Evolutionary conservation across 169 alveolate genomes (phyloP).

Genomic region (Plasmodium gonderi): DNA sequence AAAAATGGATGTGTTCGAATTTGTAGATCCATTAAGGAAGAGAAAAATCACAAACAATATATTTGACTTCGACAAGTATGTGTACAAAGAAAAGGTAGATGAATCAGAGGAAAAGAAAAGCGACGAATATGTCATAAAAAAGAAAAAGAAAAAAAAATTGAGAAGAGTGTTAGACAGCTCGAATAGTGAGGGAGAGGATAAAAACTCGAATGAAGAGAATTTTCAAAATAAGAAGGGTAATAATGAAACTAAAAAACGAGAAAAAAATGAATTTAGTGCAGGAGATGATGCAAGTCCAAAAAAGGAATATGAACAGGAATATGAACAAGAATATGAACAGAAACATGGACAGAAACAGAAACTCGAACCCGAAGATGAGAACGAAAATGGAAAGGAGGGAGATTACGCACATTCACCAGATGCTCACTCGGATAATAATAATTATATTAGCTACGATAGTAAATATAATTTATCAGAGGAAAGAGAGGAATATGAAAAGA

Average conservation of each 20-base stretch:
- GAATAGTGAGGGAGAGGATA: slow-evolving; percentile 20
- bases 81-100: slow-evolving; percentile 37
- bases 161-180: slow-evolving; percentile 58
- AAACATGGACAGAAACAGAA: too few relatives aligned
- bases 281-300: neutral
- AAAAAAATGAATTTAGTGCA: slow-evolving; percentile 2
- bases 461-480: neutral
- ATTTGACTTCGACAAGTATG: slow-evolving; percentile 52
- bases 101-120: slow-evolving; percentile 26
- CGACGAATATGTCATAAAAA: slow-evolving; percentile 12
- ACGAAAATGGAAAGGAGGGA: slow-evolving; percentile 6
- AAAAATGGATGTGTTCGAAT: slow-evolving; percentile 66
- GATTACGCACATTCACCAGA: too few relatives aligned
- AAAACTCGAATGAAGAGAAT: neutral
- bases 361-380: too few relatives aligned
- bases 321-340: neutral
- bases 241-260: neutral
- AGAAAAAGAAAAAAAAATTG: slow-evolving; percentile 56
- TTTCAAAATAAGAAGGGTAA: neutral
- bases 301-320: neutral
- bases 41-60: slow-evolving; percentile 43
- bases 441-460: too few relatives aligned
- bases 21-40: slow-evolving; percentile 58
- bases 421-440: too few relatives aligned
- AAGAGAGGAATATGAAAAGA: slow-evolving; percentile 19